Conservation (phyloP, 2,329 filamentous ascomycete species). For the Septoria petroselini region DNA sequence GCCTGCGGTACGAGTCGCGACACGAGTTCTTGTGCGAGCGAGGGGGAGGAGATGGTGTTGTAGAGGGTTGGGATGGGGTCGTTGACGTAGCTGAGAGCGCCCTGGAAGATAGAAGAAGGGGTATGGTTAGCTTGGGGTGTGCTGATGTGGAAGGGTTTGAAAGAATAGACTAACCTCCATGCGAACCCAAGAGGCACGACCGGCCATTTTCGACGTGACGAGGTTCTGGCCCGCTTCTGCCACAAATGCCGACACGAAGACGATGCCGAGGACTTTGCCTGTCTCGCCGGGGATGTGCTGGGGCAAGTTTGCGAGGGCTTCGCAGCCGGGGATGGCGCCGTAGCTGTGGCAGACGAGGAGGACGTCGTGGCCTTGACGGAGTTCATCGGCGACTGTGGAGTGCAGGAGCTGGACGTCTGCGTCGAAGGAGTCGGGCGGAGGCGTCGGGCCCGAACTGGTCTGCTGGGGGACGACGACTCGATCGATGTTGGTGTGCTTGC, state of each 20-base stretch:
- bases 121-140: no score
- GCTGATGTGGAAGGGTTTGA: not conserved
- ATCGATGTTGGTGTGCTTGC: conserved; percentile 11
- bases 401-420: conserved; percentile 16
- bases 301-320: conserved; percentile 20
- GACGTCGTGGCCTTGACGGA: conserved; percentile 19
- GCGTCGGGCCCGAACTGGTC: conserved; percentile 12
- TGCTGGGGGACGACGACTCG: conserved; percentile 17
- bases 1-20: conserved; percentile 16
- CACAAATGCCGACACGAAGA: conserved; percentile 27
- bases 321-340: conserved; percentile 24
- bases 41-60: conserved; percentile 1
- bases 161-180: conserved; percentile 9
- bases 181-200: conserved; percentile 21
- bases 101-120: no score
- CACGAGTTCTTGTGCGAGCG: conserved; percentile 4
- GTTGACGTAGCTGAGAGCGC: conserved; percentile 14
- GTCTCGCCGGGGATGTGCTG: not conserved
- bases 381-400: conserved; percentile 11
- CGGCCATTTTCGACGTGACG: conserved; percentile 16
- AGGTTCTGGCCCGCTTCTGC: conserved; percentile 20
- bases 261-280: conserved; percentile 21
- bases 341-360: conserved; percentile 24
- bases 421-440: conserved; percentile 17
- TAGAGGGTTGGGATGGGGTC: conserved; percentile 17